Evolutionary conservation across 2,329 filamentous ascomycete genomes (phyloP).

Genomic region (Calonectria pauciramosa): DNA sequence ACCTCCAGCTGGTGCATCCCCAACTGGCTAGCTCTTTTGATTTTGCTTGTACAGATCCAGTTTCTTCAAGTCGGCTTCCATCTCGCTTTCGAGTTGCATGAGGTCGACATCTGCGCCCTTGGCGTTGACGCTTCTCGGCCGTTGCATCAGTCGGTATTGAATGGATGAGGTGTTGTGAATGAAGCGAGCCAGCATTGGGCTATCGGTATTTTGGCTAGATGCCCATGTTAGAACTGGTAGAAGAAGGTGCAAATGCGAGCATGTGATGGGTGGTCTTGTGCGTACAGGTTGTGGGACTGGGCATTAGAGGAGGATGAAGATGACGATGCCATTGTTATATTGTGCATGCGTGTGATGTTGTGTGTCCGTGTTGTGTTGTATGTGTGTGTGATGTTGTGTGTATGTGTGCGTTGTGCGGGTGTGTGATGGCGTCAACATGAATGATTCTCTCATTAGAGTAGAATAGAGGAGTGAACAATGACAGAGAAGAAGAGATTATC

Average conservation of each 20-base stretch:
- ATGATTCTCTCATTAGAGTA: not conserved
- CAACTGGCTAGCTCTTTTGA: not conserved
- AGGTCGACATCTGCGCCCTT: not conserved
- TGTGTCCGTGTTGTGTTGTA: no score
- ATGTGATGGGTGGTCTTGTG: not conserved
- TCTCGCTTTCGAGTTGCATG: not conserved
- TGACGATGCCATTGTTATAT: not conserved
- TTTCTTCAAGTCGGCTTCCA: not conserved
- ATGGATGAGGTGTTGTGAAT: not conserved
- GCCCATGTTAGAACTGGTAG: not conserved
- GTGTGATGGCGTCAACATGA: not conserved
- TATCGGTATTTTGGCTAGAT: not conserved
- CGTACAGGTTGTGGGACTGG: not conserved
- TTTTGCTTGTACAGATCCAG: not conserved
- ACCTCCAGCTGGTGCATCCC: not conserved
- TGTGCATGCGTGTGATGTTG: not conserved
- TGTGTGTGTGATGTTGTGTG: no score
- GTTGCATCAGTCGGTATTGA: not conserved
- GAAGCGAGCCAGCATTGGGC: not conserved
- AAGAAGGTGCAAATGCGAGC: not conserved
- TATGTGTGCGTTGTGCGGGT: no score
- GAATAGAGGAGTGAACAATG: not conserved
- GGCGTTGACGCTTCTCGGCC: not conserved
- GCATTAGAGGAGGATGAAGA: not conserved
- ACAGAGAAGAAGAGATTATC: not conserved